Base-by-base conservation (phyloP, 352 stramenopile species). In the Globisporangium megalacanthum region DNA sequence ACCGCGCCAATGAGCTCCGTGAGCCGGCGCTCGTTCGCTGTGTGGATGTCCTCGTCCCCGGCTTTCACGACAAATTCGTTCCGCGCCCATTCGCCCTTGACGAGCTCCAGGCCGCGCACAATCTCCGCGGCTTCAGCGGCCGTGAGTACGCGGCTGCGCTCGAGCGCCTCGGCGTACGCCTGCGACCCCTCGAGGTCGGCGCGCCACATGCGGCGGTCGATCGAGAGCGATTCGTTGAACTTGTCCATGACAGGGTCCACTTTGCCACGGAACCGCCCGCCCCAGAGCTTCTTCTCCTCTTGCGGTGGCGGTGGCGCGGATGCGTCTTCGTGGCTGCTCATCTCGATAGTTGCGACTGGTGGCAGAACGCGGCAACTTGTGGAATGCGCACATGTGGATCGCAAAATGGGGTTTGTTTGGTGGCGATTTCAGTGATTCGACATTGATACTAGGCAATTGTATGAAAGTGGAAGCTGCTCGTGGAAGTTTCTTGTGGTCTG, bases 41-140 rank as follows among this genome's bases (percentile, higher is more conserved):
- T 99, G 77, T 99, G 97, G 68, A 99, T 99, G 76, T 99, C 97
- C 74, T 99, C 97, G 72, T 99, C 97, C 46, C 93, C 92, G 10
- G 92, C 69, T 61, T 98, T 96, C 15, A 95, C 64, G 57, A 90
- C 72, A 63, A 98, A 97, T 22, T 54, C 69, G 42, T 77, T 76
- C 20, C 51, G 52, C 22, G 58, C 69, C 96, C 96, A 99, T 77
- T 99, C 96, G 31, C 69, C 65, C 41, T 87, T 66, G 42, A 98
- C 85, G 39, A 77, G 51, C 57, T 95, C 72, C 10, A 99, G 81
- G 6, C 96, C 96, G 29, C 77, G 59, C 9, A 96, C 72, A 52
- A 99, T 95, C 51, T 75, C 59, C 35, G 76, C 60, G 2, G 80
- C 77, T 70, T 99, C 96, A 22, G 89, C 77, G 1, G 84, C 60